Evolutionary conservation across 2,329 filamentous ascomycete genomes (phyloP), one percentile per base, ranked within the genome.

Genomic region (Fusarium hostae): DNA sequence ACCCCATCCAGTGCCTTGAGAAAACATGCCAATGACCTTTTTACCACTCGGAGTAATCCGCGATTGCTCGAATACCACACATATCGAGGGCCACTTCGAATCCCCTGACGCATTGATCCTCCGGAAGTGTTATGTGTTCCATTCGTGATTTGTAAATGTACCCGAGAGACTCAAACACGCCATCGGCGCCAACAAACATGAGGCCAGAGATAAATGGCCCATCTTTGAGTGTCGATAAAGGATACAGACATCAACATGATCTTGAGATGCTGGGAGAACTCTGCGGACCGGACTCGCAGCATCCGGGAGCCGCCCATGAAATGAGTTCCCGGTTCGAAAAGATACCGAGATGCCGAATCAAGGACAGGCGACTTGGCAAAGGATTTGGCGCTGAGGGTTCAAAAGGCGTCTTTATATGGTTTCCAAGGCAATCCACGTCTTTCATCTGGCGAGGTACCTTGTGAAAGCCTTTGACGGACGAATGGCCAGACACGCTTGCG

Each of bases 11-110:
- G 7, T 3, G 22, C 57, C 47, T 8, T 41, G 8, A 10, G 41
- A 43, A 50, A 64, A 74, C 11, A 74, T 26, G 2, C 71, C 71
- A 22, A 72, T 30, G 15, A 71, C 24, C 10, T 37, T 68, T 24
- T 57, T 63, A 4, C 71, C 69, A 15, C 40, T 28, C 6, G 71
- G 59, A 2, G 55, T 16, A 11, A 72, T 20, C 44, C 6, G 26
- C 44, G 2, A 47, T 47, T n/a, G 26, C 44, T 30, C 44, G 26
- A 47, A 47, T n/a, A 9, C 44, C 44, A 47, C 44, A 8, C 6
- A 8, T 4, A 20, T 8, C 20, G 0, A 47, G 13, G 26, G 44
- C 44, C 44, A 47, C 26, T 47, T 47, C 26, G 4, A 47, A 47
- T 4, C 44, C 44, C n/a, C 16, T 30, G 26, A 47, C 13, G 9